Evolutionary conservation across 768 basidiomycete genomes (phyloP).

Genomic region (Mycena epipterygia): DNA sequence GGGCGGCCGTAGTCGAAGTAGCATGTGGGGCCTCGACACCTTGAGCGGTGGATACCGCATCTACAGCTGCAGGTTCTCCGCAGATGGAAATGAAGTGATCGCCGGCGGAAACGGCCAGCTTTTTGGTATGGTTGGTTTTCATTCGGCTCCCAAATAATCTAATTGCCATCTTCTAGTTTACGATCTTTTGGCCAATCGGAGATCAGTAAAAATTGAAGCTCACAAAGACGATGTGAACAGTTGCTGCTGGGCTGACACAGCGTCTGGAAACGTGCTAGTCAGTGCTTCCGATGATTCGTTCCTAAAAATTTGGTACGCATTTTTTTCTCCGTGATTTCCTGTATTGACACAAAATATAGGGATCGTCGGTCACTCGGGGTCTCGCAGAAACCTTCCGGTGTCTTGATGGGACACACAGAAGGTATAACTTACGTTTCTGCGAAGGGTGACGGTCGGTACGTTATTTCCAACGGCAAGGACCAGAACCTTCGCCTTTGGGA

Average conservation of each 20-base stretch:
- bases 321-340: slow-evolving; percentile 60
- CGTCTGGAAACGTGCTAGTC: slow-evolving; percentile 93
- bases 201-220: slow-evolving; percentile 89
- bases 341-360: slow-evolving; percentile 48
- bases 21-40: slow-evolving; percentile 45
- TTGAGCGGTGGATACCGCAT: slow-evolving; percentile 75
- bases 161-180: slow-evolving; percentile 70
- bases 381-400: slow-evolving; percentile 87
- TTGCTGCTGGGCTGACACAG: slow-evolving; percentile 95
- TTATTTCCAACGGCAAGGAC: slow-evolving; percentile 97
- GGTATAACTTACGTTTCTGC: slow-evolving; percentile 95
- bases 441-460: slow-evolving; percentile 96
- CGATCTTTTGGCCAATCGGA: slow-evolving; percentile 84
- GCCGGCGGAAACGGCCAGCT: slow-evolving; percentile 91
- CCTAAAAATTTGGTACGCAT: slow-evolving; percentile 92
- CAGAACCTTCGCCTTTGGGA: slow-evolving; percentile 95
- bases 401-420: slow-evolving; percentile 95
- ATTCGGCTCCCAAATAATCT: slow-evolving; percentile 6
- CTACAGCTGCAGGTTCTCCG: slow-evolving; percentile 96
- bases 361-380: slow-evolving; percentile 68
- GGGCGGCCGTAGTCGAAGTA: slow-evolving; percentile 39
- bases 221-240: slow-evolving; percentile 95
- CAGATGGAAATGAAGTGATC: slow-evolving; percentile 95
- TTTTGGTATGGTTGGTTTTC: slow-evolving; percentile 64
- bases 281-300: slow-evolving; percentile 96